Percentiles rank a stretch among this genome's conserved stretches.
Conservation (phyloP, 2,329 filamentous ascomycete species). For the Arthrobotrys entomopaga region DNA sequence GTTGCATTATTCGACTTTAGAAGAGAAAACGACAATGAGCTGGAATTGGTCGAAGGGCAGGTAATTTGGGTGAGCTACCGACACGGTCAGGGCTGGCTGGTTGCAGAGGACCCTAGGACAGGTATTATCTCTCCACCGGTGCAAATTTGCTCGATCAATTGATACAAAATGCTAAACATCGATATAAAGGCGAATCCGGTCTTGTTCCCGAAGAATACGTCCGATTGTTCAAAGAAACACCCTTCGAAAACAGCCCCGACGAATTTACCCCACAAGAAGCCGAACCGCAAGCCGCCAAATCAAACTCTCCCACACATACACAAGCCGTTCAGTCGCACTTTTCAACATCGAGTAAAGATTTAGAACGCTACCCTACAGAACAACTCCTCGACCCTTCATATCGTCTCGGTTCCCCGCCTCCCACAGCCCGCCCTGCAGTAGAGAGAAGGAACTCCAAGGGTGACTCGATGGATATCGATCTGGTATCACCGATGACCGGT, state of each 20-base stretch:
- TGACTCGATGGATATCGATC: slow-evolving; percentile 53
- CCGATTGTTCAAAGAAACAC: slow-evolving; percentile 81
- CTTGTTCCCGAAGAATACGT: slow-evolving; percentile 97
- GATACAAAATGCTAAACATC: background rate
- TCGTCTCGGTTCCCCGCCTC: slow-evolving; percentile 46
- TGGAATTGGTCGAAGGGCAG: slow-evolving; percentile 91
- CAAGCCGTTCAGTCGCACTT: slow-evolving; percentile 66
- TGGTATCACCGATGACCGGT: slow-evolving; percentile 16
- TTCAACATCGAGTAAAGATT: slow-evolving; percentile 66
- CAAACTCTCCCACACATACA: slow-evolving; percentile 60
- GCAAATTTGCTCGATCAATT: background rate
- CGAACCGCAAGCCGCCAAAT: slow-evolving; percentile 52
- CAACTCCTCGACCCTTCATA: slow-evolving; percentile 48
- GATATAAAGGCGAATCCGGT: slow-evolving; percentile 75
- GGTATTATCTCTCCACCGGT: slow-evolving; percentile 60
- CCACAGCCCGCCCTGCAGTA: slow-evolving; percentile 19
- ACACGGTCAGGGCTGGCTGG: slow-evolving; percentile 96
- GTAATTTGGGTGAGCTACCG: slow-evolving; percentile 96
- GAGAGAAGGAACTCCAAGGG: slow-evolving; percentile 44
- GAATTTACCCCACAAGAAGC: slow-evolving; percentile 54
- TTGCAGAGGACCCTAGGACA: slow-evolving; percentile 93
- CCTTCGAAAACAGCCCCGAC: slow-evolving; percentile 47
- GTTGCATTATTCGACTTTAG: slow-evolving; percentile 95
- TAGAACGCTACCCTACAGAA: slow-evolving; percentile 63
- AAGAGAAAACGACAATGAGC: slow-evolving; percentile 94